Percentiles rank a stretch among this genome's conserved stretches.
Conservation (phyloP, 2,329 filamentous ascomycete genomes). For the Apiospora saccharicola region DNA sequence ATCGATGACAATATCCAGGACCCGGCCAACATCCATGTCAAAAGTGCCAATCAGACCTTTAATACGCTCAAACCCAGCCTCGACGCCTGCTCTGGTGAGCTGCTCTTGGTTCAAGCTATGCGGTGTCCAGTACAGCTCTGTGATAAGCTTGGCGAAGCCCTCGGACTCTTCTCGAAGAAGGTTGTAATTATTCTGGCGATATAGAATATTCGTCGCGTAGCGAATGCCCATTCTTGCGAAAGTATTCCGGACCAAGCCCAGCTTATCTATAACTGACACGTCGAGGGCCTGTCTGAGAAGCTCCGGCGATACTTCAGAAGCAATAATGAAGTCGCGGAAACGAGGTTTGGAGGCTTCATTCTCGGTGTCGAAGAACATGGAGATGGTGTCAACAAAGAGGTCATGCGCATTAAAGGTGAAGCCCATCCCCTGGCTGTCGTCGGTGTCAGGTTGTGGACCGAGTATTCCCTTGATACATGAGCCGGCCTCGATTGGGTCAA, state of each 20-base stretch:
- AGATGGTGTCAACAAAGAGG: slow-evolving; percentile 83
- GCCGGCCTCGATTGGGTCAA: slow-evolving; percentile 75
- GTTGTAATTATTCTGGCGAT: slow-evolving; percentile 97
- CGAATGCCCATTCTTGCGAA: slow-evolving; percentile 86
- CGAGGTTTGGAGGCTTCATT: slow-evolving; percentile 54
- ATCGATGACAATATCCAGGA: slow-evolving; percentile 92
- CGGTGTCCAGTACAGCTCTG: slow-evolving; percentile 87
- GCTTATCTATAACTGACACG: slow-evolving; percentile 72
- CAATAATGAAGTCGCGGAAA: slow-evolving; percentile 73
- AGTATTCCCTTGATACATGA: slow-evolving; percentile 77
- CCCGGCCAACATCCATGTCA: slow-evolving; percentile 93
- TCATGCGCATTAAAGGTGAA: slow-evolving; percentile 68
- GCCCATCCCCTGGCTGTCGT: slow-evolving; percentile 52
- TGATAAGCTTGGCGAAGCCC: slow-evolving; percentile 95
- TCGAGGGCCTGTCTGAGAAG: slow-evolving; percentile 87
- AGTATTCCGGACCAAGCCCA: slow-evolving; percentile 84
- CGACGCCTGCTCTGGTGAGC: slow-evolving; percentile 77
- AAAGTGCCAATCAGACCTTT: slow-evolving; percentile 97
- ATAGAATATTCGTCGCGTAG: slow-evolving; percentile 90
- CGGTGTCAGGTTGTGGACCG: slow-evolving; percentile 59
- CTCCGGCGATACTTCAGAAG: slow-evolving; percentile 74
- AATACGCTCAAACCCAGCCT: slow-evolving; percentile 87
- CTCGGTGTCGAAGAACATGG: slow-evolving; percentile 78
- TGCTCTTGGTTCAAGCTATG: slow-evolving; percentile 69
- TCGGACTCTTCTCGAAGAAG: slow-evolving; percentile 93